Conservation (phyloP, 108 stramenopile genomes). For the Skeletonema menzelii region DNA sequence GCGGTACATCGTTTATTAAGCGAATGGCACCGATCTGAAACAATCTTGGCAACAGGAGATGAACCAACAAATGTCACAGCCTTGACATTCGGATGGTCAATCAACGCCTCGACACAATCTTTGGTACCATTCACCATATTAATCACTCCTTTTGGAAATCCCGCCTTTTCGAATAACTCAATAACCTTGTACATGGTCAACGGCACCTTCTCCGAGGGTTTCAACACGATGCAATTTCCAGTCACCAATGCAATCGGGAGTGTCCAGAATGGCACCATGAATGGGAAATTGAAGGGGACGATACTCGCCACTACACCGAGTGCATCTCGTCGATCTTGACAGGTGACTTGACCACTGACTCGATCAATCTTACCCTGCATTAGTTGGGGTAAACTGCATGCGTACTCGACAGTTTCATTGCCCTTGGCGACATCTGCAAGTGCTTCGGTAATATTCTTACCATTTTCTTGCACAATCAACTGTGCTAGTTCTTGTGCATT, state of each 20-base stretch:
- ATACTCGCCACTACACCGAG: slow-evolving; percentile 92
- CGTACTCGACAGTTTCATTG: slow-evolving; percentile 98
- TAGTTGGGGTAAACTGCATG: slow-evolving; percentile 90
- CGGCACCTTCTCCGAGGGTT: slow-evolving; percentile 93
- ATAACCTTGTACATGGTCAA: slow-evolving; percentile 75
- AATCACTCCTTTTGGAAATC: slow-evolving; percentile 87
- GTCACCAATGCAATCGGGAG: slow-evolving; percentile 91
- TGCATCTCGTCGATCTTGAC: slow-evolving; percentile 84
- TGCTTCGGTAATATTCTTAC: slow-evolving; percentile 97
- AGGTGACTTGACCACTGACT: slow-evolving; percentile 83
- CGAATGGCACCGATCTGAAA: slow-evolving; percentile 67
- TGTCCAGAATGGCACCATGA: slow-evolving; percentile 88
- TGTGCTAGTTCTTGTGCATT: slow-evolving; percentile 86
- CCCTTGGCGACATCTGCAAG: slow-evolving; percentile 96
- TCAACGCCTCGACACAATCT: slow-evolving; percentile 64
- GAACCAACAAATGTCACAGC: slow-evolving; percentile 97
- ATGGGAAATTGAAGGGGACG: slow-evolving; percentile 94
- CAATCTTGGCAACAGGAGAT: slow-evolving; percentile 81
- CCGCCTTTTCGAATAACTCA: slow-evolving; percentile 66
- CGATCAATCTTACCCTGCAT: slow-evolving; percentile 74
- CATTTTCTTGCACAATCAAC: slow-evolving; percentile 92
- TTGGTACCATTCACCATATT: slow-evolving; percentile 78
- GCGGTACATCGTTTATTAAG: slow-evolving; percentile 91
- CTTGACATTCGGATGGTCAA: slow-evolving; percentile 67
- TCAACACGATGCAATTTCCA: slow-evolving; percentile 90